phyloP scores from a whole-genome alignment of 352 stramenopile genomes.

The Phytopythium ostracodes region DNA sequence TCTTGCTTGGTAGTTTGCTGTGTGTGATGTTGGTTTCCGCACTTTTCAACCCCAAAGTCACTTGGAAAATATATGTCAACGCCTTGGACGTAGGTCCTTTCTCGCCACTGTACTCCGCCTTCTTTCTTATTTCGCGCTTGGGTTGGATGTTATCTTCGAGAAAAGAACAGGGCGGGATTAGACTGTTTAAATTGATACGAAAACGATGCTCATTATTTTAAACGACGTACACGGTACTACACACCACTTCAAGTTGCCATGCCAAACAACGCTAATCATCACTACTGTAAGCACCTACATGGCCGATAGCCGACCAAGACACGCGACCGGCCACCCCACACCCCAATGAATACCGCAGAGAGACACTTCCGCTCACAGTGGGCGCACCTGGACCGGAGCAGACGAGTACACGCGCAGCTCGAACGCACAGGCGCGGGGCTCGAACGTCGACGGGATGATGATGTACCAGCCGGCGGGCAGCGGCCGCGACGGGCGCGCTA shows the following conservation, averaged over 20 bases:
- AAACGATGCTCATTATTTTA: not conserved
- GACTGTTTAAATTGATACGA: not conserved
- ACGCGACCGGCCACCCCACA: not conserved
- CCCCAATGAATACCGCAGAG: not conserved
- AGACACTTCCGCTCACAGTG: slow-evolving; percentile 15
- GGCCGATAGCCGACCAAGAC: too few relatives aligned
- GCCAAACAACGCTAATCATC: too few relatives aligned
- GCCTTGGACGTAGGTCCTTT: too few relatives aligned
- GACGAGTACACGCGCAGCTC: slow-evolving; percentile 60
- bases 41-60: not conserved
- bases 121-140: too few relatives aligned
- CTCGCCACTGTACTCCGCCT: not conserved
- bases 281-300: too few relatives aligned
- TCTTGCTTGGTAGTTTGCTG: too few relatives aligned
- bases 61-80: slow-evolving; percentile 3
- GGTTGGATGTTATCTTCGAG: not conserved
- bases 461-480: slow-evolving; percentile 65
- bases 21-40: too few relatives aligned
- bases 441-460: slow-evolving; percentile 72
- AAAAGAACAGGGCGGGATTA: not conserved
- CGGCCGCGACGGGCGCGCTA: slow-evolving; percentile 25
- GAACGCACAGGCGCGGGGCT: slow-evolving; percentile 50
- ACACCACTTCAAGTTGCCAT: not conserved
- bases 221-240: not conserved
- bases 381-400: slow-evolving; percentile 29